phyloP scores from a whole-genome alignment of 1,284 basidiomycete species.

The Ceratobasidium sp. region DNA sequence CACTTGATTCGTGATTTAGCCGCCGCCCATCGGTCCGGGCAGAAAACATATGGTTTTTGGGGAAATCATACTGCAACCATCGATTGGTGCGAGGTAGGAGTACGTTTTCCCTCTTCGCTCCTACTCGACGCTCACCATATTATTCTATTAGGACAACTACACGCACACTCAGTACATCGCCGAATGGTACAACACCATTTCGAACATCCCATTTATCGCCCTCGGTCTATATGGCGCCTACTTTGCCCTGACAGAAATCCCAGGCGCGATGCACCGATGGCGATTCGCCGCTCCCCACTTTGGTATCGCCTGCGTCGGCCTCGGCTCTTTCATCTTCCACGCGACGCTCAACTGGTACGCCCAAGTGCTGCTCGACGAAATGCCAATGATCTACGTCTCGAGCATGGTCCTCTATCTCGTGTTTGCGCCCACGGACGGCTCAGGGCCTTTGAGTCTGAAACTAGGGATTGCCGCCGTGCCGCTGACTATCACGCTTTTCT shows the following conservation, averaged over 20 bases:
- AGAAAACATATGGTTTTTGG: conserved; percentile 32
- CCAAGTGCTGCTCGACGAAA: conserved; percentile 43
- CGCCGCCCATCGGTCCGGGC: conserved; percentile 13
- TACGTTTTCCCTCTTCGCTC: background rate
- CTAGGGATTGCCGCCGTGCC: conserved; percentile 49
- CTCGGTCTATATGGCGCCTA: conserved; percentile 42
- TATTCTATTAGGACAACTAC: conserved; percentile 41
- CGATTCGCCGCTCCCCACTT: conserved; percentile 36
- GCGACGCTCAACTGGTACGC: conserved; percentile 43
- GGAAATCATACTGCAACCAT: conserved; percentile 42
- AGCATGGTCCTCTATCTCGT: conserved; percentile 43
- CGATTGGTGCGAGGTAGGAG: conserved; percentile 43
- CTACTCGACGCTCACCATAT: background rate
- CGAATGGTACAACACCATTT: conserved; percentile 43
- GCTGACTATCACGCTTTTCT: conserved; percentile 50
- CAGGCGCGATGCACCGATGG: conserved; percentile 10
- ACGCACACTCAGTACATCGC: conserved; percentile 40
- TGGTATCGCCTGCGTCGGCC: conserved; percentile 40
- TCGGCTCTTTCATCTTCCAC: conserved; percentile 43
- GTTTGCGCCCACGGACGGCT: conserved; percentile 10
- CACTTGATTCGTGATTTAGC: conserved; percentile 1
- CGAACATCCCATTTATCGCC: conserved; percentile 42
- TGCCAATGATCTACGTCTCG: conserved; percentile 45
- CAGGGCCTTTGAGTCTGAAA: conserved; percentile 43
- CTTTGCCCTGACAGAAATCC: background rate